These are phyloP conservation scores for Amesomyces nigricolor DNA, from an alignment of 2,329 filamentous ascomycete genomes.

Conservation along the genomic window DNA sequence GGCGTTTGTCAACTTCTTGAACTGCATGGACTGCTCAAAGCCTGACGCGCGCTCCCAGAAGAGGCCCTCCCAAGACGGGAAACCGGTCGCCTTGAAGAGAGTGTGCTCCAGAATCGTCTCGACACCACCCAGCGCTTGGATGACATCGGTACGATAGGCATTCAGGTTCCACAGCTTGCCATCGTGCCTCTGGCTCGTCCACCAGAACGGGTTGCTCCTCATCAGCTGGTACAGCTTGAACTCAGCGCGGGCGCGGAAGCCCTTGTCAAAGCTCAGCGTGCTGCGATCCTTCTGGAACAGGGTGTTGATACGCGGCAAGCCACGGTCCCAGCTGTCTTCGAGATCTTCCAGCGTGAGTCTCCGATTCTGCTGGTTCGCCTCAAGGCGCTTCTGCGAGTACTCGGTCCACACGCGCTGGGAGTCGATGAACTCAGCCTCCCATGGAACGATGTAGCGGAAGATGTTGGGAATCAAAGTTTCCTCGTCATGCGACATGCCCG, in stretches of 20 bases:
- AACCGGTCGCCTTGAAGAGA: constrained; percentile 92
- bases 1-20: constrained; percentile 97
- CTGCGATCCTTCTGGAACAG: constrained; percentile 98
- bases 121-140: constrained; percentile 91
- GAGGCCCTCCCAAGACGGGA: constrained; percentile 92
- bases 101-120: constrained; percentile 98
- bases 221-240: constrained; percentile 99
- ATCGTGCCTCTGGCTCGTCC: constrained; percentile 95
- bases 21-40: constrained; percentile 64
- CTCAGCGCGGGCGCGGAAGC: constrained; percentile 88
- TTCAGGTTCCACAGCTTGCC: constrained; percentile 98
- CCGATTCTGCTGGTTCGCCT: constrained; percentile 95
- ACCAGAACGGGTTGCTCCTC: constrained; percentile 99
- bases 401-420: constrained; percentile 99
- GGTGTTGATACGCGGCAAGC: constrained; percentile 95
- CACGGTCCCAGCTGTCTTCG: constrained; percentile 97
- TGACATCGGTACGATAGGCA: constrained; percentile 91
- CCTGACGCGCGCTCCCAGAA: constrained; percentile 71
- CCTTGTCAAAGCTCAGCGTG: constrained; percentile 96
- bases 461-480: constrained; percentile 98
- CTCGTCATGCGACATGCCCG: constrained; percentile 97
- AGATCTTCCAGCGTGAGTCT: constrained; percentile 91
- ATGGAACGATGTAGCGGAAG: constrained; percentile 98
- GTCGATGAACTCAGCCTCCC: constrained; percentile 98
- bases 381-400: constrained; percentile 94